phyloP scores from a whole-genome alignment of 78 protist genomes.

The Cyanophora paradoxa region DNA sequence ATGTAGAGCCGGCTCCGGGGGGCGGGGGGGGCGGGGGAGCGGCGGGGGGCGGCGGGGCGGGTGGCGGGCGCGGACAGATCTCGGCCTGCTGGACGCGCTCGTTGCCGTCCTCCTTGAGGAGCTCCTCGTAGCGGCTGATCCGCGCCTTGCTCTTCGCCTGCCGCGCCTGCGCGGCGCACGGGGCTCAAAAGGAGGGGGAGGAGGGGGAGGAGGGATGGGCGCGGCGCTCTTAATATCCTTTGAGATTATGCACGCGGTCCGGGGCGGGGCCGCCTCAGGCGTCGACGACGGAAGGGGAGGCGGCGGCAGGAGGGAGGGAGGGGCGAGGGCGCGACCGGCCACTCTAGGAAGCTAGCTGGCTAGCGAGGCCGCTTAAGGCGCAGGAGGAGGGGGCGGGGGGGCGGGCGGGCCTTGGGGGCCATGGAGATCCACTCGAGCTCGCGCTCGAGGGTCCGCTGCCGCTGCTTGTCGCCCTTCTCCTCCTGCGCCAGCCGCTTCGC shows the following conservation, averaged over 20 bases:
- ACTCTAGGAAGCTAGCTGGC: no score
- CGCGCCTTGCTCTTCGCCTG: constrained; percentile 32
- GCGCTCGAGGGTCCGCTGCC: not conserved
- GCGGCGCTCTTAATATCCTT: no score
- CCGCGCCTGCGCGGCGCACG: constrained; percentile 15
- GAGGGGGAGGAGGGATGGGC: no score
- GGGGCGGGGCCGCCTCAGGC: no score
- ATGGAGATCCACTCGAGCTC: constrained; percentile 41
- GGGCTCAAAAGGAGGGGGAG: no score
- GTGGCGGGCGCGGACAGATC: not conserved
- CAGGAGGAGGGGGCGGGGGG: no score
- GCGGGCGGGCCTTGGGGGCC: no score
- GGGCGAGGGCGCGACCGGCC: no score
- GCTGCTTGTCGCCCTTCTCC: not conserved
- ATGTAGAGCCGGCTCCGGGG: not conserved
- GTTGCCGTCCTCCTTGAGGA: not conserved
- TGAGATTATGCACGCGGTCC: no score
- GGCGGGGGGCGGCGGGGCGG: not conserved
- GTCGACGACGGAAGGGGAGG: no score
- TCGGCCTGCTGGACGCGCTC: not conserved
- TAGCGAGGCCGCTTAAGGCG: no score
- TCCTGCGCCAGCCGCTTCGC: not conserved
- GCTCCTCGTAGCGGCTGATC: constrained; percentile 3
- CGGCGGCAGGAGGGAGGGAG: no score
- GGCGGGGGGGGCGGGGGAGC: not conserved